Base-by-base conservation (phyloP, 2,329 filamentous ascomycete genomes). In the Aspergillus oerlinghausenensis region DNA sequence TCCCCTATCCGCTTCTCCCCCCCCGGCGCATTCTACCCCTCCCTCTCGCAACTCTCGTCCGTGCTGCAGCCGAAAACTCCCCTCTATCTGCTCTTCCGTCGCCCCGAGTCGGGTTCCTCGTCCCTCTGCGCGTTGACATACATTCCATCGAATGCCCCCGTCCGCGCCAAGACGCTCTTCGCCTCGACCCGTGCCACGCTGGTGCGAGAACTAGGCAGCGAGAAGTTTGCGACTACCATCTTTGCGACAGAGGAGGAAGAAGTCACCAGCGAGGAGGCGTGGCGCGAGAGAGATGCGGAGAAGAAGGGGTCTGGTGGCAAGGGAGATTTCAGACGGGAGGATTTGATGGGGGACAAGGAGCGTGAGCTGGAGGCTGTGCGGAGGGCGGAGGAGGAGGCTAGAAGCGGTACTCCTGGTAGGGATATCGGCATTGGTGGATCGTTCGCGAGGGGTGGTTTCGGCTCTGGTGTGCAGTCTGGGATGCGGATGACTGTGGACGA, bases 151-250 rank as follows among this genome's bases (percentile, higher is more conserved):
- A 75, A 83, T 49, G 84, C 85, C 4, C 82, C 83, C 0, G 85
- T 87, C 40, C 81, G 85, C 38, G 79, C 84, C 58, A 88, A 88
- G 73, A 88, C 83, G 70, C 79, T 88, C 35, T 87, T 87, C 71
- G 85, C 85, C 17, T 81, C 80, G n/a, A 87, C 85, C 40, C 80
- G 84, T 3, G 72, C 84, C 32, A 85, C 84, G 1, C 74, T 88
- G 14, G 77, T 80, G 17, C 75, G 84, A 4, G 84, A 86, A 65
- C 74, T 88, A 25, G 85, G 85, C 47, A 78, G 79, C 50, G 84
- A 87, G 71, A 79, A 84, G 59, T 87, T 88, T 70, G 66, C 75
- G 4, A 79, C 82, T 52, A 82, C 77, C 3, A 66, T 87, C 53
- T 87, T 87, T 67, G 81, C 79, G 10, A 86, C 84, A 1, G 81